phyloP scores from a whole-genome alignment of 2,329 filamentous ascomycete genomes.

The Tolypocladium inflatum region DNA sequence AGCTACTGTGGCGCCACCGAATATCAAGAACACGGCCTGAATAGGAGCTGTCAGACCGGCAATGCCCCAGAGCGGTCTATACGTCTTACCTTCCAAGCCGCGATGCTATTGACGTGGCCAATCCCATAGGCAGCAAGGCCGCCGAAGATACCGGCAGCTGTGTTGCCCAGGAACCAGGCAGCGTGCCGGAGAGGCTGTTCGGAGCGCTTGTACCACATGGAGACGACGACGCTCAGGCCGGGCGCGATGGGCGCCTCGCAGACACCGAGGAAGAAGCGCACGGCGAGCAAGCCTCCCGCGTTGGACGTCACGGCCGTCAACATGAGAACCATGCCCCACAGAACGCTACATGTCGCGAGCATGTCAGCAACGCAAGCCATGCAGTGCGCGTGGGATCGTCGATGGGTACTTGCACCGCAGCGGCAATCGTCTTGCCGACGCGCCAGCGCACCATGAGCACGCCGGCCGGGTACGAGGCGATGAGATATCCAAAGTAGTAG shows the following conservation, averaged over 20 bases:
- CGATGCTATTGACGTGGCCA: slow-evolving; percentile 13
- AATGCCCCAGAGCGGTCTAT: not conserved
- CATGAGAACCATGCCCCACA: slow-evolving; percentile 32
- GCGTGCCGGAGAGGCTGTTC: slow-evolving; percentile 19
- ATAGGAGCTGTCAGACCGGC: not conserved
- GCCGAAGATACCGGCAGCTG: slow-evolving; percentile 17
- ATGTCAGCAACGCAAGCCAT: no score
- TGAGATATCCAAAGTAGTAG: slow-evolving; percentile 42
- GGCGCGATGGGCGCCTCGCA: slow-evolving; percentile 20
- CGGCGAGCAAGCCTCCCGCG: slow-evolving; percentile 14
- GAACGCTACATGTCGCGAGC: slow-evolving; percentile 2
- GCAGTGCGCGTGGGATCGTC: no score
- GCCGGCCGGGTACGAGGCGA: slow-evolving; percentile 15
- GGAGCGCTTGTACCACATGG: slow-evolving; percentile 24
- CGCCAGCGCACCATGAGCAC: slow-evolving; percentile 15
- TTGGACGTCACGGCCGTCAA: slow-evolving; percentile 28
- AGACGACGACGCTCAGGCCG: slow-evolving; percentile 17
- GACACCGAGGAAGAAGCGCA: slow-evolving; percentile 22
- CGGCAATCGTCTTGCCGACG: slow-evolving; percentile 16
- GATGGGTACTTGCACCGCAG: slow-evolving; percentile 7
- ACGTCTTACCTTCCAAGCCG: slow-evolving; percentile 14
- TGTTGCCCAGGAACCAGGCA: slow-evolving; percentile 24
- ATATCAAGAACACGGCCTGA: slow-evolving; percentile 13
- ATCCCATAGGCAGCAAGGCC: slow-evolving; percentile 19
- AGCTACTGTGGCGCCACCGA: slow-evolving; percentile 11